phyloP scores from a whole-genome alignment of 1,284 basidiomycete species.

The Boletus mariae region DNA sequence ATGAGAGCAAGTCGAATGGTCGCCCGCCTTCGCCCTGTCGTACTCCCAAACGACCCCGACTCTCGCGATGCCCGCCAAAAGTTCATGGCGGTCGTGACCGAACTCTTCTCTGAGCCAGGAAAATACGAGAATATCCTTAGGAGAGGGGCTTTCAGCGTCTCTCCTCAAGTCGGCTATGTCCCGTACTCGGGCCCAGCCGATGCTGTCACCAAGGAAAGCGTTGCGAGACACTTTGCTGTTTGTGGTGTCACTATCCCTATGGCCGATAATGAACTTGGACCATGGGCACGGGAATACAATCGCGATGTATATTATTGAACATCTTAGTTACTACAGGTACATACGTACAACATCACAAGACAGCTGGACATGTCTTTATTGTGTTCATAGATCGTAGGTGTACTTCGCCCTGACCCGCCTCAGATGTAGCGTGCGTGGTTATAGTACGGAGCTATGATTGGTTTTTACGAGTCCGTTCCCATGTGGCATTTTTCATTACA shows the following conservation, averaged over 20 bases:
- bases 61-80: slow-evolving; percentile 34
- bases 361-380: slow-evolving; percentile 29
- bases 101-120: slow-evolving; percentile 37
- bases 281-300: slow-evolving; percentile 39
- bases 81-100: slow-evolving; percentile 37
- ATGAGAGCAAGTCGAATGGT: slow-evolving; percentile 42
- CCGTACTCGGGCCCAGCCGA: slow-evolving; percentile 28
- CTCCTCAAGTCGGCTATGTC: slow-evolving; percentile 28
- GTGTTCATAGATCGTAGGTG: slow-evolving; percentile 9
- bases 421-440: slow-evolving; percentile 11
- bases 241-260: slow-evolving; percentile 37
- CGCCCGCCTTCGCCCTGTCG: slow-evolving; percentile 40
- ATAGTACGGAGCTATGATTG: slow-evolving; percentile 20
- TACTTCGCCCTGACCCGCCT: slow-evolving; percentile 1
- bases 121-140: slow-evolving; percentile 35
- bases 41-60: slow-evolving; percentile 27
- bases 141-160: slow-evolving; percentile 35
- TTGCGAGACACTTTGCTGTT: slow-evolving; percentile 40
- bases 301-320: slow-evolving; percentile 29
- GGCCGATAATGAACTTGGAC: slow-evolving; percentile 38
- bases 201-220: slow-evolving; percentile 23
- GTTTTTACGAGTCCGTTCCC: not conserved
- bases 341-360: slow-evolving; percentile 18
- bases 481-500: slow-evolving; percentile 1
- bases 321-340: slow-evolving; percentile 11